Percentiles rank a stretch among this genome's conserved stretches.
These are phyloP conservation scores for Cladophialophora yegresii DNA, from an alignment of 2,329 filamentous ascomycete genomes.

Conservation along the genomic window DNA sequence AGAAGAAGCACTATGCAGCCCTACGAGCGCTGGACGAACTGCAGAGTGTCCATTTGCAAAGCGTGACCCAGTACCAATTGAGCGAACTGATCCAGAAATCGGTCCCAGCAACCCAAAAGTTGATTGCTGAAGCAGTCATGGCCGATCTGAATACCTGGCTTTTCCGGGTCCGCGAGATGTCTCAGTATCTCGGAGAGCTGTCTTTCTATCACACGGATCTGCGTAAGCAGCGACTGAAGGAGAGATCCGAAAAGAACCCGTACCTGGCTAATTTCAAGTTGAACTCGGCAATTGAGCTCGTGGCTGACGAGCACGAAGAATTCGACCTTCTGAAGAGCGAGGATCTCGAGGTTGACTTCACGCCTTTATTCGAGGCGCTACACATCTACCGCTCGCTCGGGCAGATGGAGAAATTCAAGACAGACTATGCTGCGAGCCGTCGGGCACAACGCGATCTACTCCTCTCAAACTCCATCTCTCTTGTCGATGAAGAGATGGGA, in stretches of 20 bases:
- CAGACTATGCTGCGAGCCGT: conserved; percentile 88
- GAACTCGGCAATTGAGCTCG: conserved; percentile 92
- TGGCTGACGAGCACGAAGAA: conserved; percentile 92
- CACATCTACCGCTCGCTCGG: conserved; percentile 96
- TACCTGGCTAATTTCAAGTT: conserved; percentile 83
- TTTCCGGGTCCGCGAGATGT: conserved; percentile 90
- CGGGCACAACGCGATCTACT: conserved; percentile 89
- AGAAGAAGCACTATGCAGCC: conserved; percentile 94
- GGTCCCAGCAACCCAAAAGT: conserved; percentile 85
- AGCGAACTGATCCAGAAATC: conserved; percentile 95
- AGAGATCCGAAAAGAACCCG: conserved; percentile 72
- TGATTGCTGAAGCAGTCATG: conserved; percentile 96
- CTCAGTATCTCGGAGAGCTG: conserved; percentile 92
- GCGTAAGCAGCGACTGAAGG: conserved; percentile 77
- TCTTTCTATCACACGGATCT: conserved; percentile 95
- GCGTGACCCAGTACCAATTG: conserved; percentile 90
- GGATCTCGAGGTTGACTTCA: conserved; percentile 91
- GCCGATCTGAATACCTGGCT: conserved; percentile 95
- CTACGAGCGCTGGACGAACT: conserved; percentile 92
- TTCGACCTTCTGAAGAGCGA: conserved; percentile 96
- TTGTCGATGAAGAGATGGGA: conserved; percentile 79
- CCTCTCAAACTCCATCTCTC: conserved; percentile 66
- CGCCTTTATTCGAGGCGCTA: conserved; percentile 87
- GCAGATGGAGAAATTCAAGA: conserved; percentile 84
- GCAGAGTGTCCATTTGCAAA: conserved; percentile 93